Evolutionary conservation across 805 yeast genomes (phyloP), one percentile per base, ranked within the genome.

Genomic region (Hagleromyces aurorensis): DNA sequence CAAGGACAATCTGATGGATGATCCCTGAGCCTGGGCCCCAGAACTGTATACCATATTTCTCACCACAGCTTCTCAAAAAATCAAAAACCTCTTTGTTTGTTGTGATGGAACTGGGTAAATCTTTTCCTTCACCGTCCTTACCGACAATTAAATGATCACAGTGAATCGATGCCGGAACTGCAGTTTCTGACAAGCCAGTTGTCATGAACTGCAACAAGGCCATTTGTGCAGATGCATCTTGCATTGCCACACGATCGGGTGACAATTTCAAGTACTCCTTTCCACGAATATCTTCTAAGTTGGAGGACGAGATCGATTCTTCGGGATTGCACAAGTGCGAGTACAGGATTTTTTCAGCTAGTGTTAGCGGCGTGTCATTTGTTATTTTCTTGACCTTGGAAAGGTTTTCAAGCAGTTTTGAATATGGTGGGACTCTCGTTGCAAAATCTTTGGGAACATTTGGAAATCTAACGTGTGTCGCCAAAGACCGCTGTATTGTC

Each of bases 21-120:
- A 91, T 91, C 55, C 98, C 98, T 12, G 97, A 87, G 42, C 98
- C 98, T 33, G 98, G 98, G 19, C 91, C 93, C 98, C 98, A 91
- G 69, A 91, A 91, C 59, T 87, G 95, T 47, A 91, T 87, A 53
- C 95, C 94, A 62, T 87, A 91, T 59, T 84, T 86, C 47, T 81
- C 84, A 48, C 94, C 91, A 61, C 96, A 89, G 38, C 86, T 72
- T 53, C 85, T 81, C 52, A 91, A 69, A 69, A 91, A 91, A 59
- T 87, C 94, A 59, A 87, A 91, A 25, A 91, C 98, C 61, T 91
- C 98, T 56, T 80, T 77, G 70, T 91, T 91, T 37, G 87, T 75
- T 15, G 78, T 75, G 34, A 84, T 75, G 33, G 97, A 89, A 36
- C 78, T 65, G 36, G 70, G 69, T 61, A 91, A 71, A 65, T 91